Evolutionary conservation across 2,329 filamentous ascomycete genomes (phyloP).

Genomic region (Bipolaris sorokiniana): DNA sequence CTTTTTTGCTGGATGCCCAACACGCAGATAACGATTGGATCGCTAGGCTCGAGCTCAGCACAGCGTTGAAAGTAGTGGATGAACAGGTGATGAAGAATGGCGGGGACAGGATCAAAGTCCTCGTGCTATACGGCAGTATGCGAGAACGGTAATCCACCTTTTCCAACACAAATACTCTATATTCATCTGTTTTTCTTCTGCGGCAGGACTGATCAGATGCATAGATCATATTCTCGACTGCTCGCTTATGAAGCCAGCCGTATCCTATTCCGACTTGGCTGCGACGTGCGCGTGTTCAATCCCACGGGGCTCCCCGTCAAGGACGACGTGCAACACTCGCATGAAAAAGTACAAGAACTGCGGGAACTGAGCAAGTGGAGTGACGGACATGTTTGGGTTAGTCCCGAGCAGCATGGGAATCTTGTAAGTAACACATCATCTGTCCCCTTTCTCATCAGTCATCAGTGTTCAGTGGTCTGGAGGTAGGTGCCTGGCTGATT

Average conservation of each 20-base stretch:
- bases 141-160: constrained; percentile 47
- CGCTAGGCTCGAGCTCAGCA: constrained; percentile 61
- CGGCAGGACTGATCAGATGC: neutral
- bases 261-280: constrained; percentile 68
- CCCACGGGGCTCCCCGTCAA: constrained; percentile 66
- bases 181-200: too few species aligned
- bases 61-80: constrained; percentile 59
- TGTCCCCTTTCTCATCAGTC: neutral
- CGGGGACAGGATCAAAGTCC: constrained; percentile 58
- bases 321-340: constrained; percentile 64
- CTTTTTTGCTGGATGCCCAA: constrained; percentile 59
- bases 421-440: constrained; percentile 50
- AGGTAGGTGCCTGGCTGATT: neutral
- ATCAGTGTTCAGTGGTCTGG: too few species aligned
- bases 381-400: constrained; percentile 70
- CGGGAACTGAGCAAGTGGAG: constrained; percentile 67
- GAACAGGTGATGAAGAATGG: constrained; percentile 50
- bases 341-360: constrained; percentile 68
- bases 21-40: constrained; percentile 61
- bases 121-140: constrained; percentile 68
- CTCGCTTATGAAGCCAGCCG: constrained; percentile 65
- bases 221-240: constrained; percentile 65
- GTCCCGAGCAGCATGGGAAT: constrained; percentile 71
- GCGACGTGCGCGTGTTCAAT: constrained; percentile 69
- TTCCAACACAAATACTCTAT: too few species aligned